Percentiles rank a stretch among this genome's conserved stretches.
phyloP scores from a whole-genome alignment of 148 eudicot genomes.

The Rhododendron ferrugineum region DNA sequence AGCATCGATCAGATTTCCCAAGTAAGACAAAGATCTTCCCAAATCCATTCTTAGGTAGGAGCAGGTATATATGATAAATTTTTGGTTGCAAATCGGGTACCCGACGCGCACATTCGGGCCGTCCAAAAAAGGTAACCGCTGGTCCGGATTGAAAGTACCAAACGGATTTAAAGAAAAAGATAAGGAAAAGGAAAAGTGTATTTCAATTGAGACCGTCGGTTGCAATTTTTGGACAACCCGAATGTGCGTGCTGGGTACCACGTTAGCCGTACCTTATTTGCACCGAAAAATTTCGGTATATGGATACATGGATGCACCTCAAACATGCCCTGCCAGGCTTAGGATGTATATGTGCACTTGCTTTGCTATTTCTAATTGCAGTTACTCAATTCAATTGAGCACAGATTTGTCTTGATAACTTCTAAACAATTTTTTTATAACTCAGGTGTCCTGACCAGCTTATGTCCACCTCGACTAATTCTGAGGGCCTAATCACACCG shows the following conservation, averaged over 20 bases:
- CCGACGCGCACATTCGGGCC: too few relatives aligned
- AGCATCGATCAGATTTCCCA: neutral
- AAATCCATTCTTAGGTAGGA: slow-evolving; percentile 9
- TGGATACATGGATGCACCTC: neutral
- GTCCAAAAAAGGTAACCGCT: too few relatives aligned
- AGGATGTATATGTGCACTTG: neutral
- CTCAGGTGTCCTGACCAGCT: neutral
- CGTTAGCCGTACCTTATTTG: too few relatives aligned
- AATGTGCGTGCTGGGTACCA: rapidly evolving
- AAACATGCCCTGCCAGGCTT: neutral
- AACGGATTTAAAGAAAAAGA: too few relatives aligned
- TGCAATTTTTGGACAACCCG: too few relatives aligned
- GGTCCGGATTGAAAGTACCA: too few relatives aligned
- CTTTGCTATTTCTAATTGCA: neutral
- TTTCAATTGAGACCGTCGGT: too few relatives aligned
- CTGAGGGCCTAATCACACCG: too few relatives aligned
- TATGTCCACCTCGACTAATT: too few relatives aligned
- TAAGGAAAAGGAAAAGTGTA: too few relatives aligned
- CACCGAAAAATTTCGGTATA: too few relatives aligned
- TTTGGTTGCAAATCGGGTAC: too few relatives aligned
- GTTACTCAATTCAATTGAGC: neutral
- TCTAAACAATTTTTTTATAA: neutral
- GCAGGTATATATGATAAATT: neutral
- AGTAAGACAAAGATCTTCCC: neutral
- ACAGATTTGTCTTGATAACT: neutral